phyloP scores from a whole-genome alignment of 2,329 filamentous ascomycete species.

The Ceratocystiopsis brevicomis region DNA sequence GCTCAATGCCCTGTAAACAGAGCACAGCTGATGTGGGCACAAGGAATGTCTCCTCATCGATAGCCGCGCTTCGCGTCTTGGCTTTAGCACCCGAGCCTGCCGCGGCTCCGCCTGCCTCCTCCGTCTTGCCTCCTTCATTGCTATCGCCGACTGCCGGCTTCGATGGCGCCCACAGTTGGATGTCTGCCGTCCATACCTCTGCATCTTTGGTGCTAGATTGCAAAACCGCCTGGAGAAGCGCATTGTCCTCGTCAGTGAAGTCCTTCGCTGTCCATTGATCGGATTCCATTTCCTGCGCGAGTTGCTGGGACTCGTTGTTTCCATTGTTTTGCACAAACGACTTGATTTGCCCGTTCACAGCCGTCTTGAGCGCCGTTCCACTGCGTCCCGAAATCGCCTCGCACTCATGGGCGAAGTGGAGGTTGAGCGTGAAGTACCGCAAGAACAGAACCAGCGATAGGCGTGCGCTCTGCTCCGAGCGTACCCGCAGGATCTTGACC shows the following conservation, averaged over 20 bases:
- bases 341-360: constrained; percentile 66
- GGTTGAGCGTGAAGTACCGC: constrained; percentile 65
- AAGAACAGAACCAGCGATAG: constrained; percentile 53
- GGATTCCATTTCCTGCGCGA: constrained; percentile 59
- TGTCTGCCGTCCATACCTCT: constrained; percentile 43
- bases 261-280: constrained; percentile 68
- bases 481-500: constrained; percentile 56
- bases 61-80: constrained; percentile 50
- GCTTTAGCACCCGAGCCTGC: constrained; percentile 27
- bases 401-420: constrained; percentile 71
- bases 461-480: constrained; percentile 52
- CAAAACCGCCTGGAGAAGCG: constrained; percentile 44
- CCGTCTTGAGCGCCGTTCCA: constrained; percentile 54
- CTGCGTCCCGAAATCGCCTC: constrained; percentile 68
- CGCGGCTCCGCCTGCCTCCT: neutral
- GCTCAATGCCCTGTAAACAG: constrained; percentile 63
- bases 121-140: constrained; percentile 10
- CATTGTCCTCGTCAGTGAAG: constrained; percentile 43
- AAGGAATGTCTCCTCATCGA: constrained; percentile 73
- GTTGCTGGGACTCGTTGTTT: constrained; percentile 52
- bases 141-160: constrained; percentile 15
- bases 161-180: constrained; percentile 36
- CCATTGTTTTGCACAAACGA: constrained; percentile 58
- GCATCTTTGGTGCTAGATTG: constrained; percentile 54
- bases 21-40: constrained; percentile 68